Conservation (phyloP, 2,329 filamentous ascomycete genomes). For the Dactylellina parvicollis region DNA sequence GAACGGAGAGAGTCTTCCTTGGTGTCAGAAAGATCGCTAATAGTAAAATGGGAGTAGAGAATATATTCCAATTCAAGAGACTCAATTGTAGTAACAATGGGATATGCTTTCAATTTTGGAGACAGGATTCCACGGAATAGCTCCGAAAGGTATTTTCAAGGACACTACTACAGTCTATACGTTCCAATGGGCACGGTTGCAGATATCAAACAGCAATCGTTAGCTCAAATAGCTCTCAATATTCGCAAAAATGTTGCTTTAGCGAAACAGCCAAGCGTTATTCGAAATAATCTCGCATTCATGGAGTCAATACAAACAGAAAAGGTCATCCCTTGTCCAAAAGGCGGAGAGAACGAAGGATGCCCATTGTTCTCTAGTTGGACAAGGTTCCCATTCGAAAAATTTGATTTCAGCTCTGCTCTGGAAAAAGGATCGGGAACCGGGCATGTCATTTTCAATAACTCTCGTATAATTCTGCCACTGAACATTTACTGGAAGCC, state of each 20-base stretch:
- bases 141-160: constrained; percentile 28
- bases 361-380: constrained; percentile 27
- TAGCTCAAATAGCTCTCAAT: constrained; percentile 10
- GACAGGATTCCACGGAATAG: constrained; percentile 10
- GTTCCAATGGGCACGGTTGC: constrained; percentile 31
- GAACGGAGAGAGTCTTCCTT: too few species aligned
- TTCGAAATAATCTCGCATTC: constrained; percentile 27
- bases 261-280: constrained; percentile 33
- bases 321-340: constrained; percentile 21
- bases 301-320: constrained; percentile 25
- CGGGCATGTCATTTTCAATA: constrained; percentile 24
- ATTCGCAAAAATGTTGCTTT: constrained; percentile 13
- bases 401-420: constrained; percentile 25
- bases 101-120: constrained; percentile 37
- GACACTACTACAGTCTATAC: constrained; percentile 32
- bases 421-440: background rate
- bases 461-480: constrained; percentile 25
- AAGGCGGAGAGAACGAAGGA: constrained; percentile 23
- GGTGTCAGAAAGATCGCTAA: background rate
- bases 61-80: constrained; percentile 12
- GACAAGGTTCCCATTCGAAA: constrained; percentile 29
- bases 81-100: constrained; percentile 16
- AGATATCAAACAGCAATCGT: constrained; percentile 17
- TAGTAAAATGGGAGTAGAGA: background rate
- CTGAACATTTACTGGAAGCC: constrained; percentile 31